Evolutionary conservation across 352 stramenopile genomes (phyloP).

Genomic region (Phytophthora idaei): DNA sequence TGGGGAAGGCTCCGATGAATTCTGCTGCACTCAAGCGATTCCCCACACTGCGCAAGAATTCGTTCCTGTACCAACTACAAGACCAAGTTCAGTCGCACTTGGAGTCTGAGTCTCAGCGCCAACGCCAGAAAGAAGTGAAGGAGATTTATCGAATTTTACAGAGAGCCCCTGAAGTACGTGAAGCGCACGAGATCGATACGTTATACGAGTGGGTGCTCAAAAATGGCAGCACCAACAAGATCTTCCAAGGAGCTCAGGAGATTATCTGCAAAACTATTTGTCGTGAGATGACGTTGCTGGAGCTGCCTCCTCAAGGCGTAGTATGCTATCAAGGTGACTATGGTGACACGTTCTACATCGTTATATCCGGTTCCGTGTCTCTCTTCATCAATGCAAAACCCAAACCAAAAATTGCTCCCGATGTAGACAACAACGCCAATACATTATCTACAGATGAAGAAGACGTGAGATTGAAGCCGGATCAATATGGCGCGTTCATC

Average conservation of each 20-base stretch:
- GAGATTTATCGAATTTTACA: conserved; percentile 64
- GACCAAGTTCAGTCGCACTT: conserved; percentile 58
- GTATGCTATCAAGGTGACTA: conserved; percentile 88
- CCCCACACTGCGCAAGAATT: conserved; percentile 36
- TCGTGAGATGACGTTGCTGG: conserved; percentile 84
- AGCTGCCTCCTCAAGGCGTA: conserved; percentile 59
- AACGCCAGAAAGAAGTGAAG: conserved; percentile 52
- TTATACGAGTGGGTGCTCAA: conserved; percentile 83
- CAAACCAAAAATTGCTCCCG: conserved; percentile 31
- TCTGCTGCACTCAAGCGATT: conserved; percentile 38
- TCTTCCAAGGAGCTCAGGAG: conserved; percentile 83
- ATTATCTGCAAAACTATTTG: conserved; percentile 91
- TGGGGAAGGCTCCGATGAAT: conserved; percentile 21
- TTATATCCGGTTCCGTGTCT: conserved; percentile 76
- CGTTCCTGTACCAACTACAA: conserved; percentile 64
- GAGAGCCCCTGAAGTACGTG: conserved; percentile 47
- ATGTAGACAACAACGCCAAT: conserved; percentile 28
- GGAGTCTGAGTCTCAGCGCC: conserved; percentile 47
- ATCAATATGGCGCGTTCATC: conserved; percentile 73
- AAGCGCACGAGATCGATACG: conserved; percentile 66
- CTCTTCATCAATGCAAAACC: conserved; percentile 76
- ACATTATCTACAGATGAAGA: conserved; percentile 26
- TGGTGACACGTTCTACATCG: conserved; percentile 82
- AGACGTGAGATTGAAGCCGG: conserved; percentile 32
- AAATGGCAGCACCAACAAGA: conserved; percentile 84